A percentile compares a stretch with the other conserved stretches of the same genome.
Evolutionary conservation across 352 stramenopile species (phyloP).

Genomic region (Globisporangium recalcitrans): DNA sequence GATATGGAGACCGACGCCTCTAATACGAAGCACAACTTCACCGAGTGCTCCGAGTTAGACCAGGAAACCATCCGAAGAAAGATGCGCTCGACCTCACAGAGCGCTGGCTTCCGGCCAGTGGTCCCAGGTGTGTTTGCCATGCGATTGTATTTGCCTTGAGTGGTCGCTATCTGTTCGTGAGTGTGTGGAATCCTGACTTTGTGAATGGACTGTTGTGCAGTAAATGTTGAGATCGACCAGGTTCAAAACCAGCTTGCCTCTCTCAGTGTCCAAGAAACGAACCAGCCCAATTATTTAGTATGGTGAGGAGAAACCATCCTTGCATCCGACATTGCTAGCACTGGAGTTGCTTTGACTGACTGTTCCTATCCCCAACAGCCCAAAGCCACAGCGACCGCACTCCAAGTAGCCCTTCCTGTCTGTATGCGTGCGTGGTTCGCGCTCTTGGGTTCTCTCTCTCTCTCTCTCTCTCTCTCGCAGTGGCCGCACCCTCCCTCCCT

Average conservation of each 20-base stretch:
- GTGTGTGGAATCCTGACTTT: not conserved
- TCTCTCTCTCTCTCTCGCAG: slow-evolving; percentile 1
- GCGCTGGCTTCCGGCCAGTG: slow-evolving; percentile 61
- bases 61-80: slow-evolving; percentile 69
- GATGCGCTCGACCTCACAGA: slow-evolving; percentile 65
- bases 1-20: slow-evolving; percentile 33
- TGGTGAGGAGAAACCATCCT: slow-evolving; percentile 10
- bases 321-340: not conserved
- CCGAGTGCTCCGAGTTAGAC: slow-evolving; percentile 60
- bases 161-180: not conserved
- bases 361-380: slow-evolving; percentile 10
- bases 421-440: slow-evolving; percentile 12
- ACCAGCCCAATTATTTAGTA: slow-evolving; percentile 30
- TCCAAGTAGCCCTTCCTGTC: slow-evolving; percentile 15
- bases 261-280: slow-evolving; percentile 22
- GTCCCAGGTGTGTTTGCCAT: slow-evolving; percentile 42
- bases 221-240: slow-evolving; percentile 17
- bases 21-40: slow-evolving; percentile 72
- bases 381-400: slow-evolving; percentile 23
- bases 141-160: not conserved
- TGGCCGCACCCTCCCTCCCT: not conserved
- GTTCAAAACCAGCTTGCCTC: slow-evolving; percentile 20
- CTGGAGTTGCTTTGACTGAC: not conserved
- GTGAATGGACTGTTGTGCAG: not conserved
- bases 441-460: not conserved